phyloP scores from a whole-genome alignment of 1,284 basidiomycete genomes.

The Sutorius eximius region DNA sequence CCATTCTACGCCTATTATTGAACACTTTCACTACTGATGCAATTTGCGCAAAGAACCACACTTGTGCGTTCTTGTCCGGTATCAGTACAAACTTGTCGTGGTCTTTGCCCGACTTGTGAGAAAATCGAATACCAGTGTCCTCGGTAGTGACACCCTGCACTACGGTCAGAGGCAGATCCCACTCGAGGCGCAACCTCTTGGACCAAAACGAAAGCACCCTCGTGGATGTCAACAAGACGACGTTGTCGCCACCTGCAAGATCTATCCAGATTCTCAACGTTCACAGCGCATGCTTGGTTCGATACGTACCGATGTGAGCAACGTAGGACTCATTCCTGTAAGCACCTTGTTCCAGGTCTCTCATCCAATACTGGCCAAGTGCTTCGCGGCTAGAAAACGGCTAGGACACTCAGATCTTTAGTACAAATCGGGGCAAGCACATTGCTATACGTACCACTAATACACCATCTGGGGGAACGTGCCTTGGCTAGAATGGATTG shows the following conservation, averaged over 20 bases:
- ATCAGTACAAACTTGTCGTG: slow-evolving; percentile 76
- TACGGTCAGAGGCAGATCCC: slow-evolving; percentile 90
- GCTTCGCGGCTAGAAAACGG: slow-evolving; percentile 89
- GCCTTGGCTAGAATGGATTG: slow-evolving; percentile 63
- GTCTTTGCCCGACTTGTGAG: slow-evolving; percentile 70
- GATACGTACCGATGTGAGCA: slow-evolving; percentile 78
- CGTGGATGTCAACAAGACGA: slow-evolving; percentile 79
- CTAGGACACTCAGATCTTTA: slow-evolving; percentile 39
- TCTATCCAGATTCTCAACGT: slow-evolving; percentile 44
- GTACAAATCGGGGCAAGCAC: not conserved
- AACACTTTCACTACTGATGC: slow-evolving; percentile 72
- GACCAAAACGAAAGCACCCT: slow-evolving; percentile 86
- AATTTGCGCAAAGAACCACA: slow-evolving; percentile 77
- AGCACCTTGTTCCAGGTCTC: slow-evolving; percentile 85
- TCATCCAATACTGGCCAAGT: slow-evolving; percentile 95
- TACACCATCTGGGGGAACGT: slow-evolving; percentile 84
- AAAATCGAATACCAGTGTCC: slow-evolving; percentile 85
- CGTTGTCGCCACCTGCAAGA: slow-evolving; percentile 78
- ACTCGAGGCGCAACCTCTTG: slow-evolving; percentile 81
- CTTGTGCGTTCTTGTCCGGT: slow-evolving; percentile 68
- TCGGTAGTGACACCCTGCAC: slow-evolving; percentile 89
- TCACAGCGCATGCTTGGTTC: slow-evolving; percentile 1
- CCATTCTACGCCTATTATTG: slow-evolving; percentile 72
- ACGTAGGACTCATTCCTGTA: slow-evolving; percentile 88
- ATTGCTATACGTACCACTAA: slow-evolving; percentile 59